These are phyloP conservation scores for Colletotrichum plurivorum DNA, from an alignment of 2,329 filamentous ascomycete genomes.

Conservation along the genomic window DNA sequence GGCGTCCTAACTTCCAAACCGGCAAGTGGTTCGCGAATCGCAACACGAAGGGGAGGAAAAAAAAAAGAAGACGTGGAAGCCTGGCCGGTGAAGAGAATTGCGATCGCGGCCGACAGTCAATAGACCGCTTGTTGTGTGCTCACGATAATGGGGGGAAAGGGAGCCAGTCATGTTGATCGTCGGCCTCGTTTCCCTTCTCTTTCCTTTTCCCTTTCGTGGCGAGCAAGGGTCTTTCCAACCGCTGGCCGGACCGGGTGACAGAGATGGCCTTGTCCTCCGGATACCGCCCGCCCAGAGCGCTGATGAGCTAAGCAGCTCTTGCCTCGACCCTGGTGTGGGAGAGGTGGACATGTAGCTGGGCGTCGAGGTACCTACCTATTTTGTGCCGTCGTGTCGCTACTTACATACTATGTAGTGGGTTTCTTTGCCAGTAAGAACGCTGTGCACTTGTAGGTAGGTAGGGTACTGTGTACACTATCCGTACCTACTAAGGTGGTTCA, in stretches of 20 bases:
- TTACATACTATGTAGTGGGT: too few species aligned
- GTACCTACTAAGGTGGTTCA: too few species aligned
- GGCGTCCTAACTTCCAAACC: slow-evolving; percentile 20
- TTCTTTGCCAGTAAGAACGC: too few species aligned
- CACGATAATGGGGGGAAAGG: too few species aligned
- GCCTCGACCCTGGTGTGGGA: neutral
- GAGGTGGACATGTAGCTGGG: neutral
- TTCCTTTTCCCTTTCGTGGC: slow-evolving; percentile 14
- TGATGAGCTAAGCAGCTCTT: neutral
- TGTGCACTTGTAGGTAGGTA: too few species aligned
- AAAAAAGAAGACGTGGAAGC: slow-evolving; percentile 3
- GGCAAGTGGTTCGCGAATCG: slow-evolving; percentile 32
- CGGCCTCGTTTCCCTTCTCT: neutral
- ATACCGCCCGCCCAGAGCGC: neutral
- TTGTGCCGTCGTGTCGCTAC: too few species aligned
- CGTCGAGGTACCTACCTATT: neutral
- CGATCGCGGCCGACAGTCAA: neutral
- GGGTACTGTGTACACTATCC: too few species aligned
- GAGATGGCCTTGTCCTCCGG: neutral
- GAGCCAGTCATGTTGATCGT: neutral
- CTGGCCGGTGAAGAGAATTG: neutral
- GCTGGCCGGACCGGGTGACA: neutral
- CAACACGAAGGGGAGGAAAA: neutral
- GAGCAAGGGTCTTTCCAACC: neutral
- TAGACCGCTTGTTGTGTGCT: neutral